Base-by-base conservation (phyloP, 2,329 filamentous ascomycete species). In the Fusarium mangiferae region DNA sequence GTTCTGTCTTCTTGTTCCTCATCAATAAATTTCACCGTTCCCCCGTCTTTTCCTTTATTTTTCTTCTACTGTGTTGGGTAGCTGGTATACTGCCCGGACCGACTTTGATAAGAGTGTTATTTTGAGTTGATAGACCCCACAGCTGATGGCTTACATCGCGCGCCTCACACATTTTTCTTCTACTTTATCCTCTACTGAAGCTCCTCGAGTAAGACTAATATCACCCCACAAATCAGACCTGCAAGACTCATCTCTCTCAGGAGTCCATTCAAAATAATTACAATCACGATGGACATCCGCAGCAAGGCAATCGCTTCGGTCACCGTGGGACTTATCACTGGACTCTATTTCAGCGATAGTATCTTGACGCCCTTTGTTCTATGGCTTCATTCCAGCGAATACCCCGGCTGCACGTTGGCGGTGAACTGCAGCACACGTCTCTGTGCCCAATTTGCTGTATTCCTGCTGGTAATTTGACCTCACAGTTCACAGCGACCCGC, bases 151-250 rank as follows among this genome's bases (percentile, higher is more conserved):
- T n/a, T n/a, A n/a, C n/a, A n/a, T n/a, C n/a, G n/a, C n/a, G n/a
- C n/a, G n/a, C n/a, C n/a, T n/a, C n/a, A n/a, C n/a, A n/a, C 22
- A 26, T 26, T 41, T 22, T 8, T 9, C 20, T 22, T 14, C 6
- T 24, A 14, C 6, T n/a, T 46, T 1, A 3, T 7, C 18, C 4
- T 26, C 7, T 7, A 26, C 44, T 14, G 8, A 28, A 15, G 24
- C 3, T 4, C 4, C 13, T 8, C 8, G 7, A 6, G 7, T 2
- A 20, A 7, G 6, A 18, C 24, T 24, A 20, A 5, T 4, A 13
- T 13, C 18, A 28, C 12, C 42, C 6, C 6, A 22, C 6, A 28
- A 46, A 26, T 3, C 8, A 28, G 11, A 28, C 44, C 44, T 20
- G 0, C 24, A 20, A 26, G 3, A 14, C 8, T 46, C 8, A 14